Percentiles rank a stretch among this genome's conserved stretches.
Conservation (phyloP, 2,329 filamentous ascomycete genomes). For the Fusarium sp. region DNA sequence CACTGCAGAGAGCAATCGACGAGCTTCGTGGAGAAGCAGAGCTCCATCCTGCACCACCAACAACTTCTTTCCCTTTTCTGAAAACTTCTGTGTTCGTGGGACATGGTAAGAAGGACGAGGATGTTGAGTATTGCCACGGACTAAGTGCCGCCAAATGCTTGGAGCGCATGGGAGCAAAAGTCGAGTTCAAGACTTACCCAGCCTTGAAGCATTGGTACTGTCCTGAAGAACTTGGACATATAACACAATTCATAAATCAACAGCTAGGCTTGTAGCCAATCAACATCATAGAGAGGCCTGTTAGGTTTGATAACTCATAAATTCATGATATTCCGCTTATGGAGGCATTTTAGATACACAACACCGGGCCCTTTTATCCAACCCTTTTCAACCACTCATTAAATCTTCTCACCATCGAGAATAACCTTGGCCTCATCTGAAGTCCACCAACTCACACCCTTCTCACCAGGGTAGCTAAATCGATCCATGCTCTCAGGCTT, state of each 20-base stretch:
- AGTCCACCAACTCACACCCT: conserved; percentile 86
- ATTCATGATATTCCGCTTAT: conserved; percentile 22
- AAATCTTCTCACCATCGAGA: conserved; percentile 69
- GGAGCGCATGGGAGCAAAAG: conserved; percentile 45
- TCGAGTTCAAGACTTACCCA: conserved; percentile 51
- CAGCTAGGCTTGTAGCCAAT: neutral
- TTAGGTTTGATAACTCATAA: conserved; percentile 16
- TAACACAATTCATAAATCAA: conserved; percentile 45
- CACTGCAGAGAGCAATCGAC: conserved; percentile 34
- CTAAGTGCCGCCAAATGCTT: conserved; percentile 48
- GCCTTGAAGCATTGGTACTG: conserved; percentile 58
- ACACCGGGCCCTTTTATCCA: neutral
- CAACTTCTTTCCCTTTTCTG: conserved; percentile 22
- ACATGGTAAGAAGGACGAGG: conserved; percentile 54
- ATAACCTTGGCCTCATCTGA: conserved; percentile 81
- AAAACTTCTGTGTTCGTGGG: conserved; percentile 56
- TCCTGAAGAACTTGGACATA: conserved; percentile 50
- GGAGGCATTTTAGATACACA: conserved; percentile 10
- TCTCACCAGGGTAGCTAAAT: conserved; percentile 79
- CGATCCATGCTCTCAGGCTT: conserved; percentile 85
- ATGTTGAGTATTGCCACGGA: conserved; percentile 51
- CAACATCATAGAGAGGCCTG: neutral
- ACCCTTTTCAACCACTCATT: conserved; percentile 26
- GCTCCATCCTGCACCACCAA: conserved; percentile 7
- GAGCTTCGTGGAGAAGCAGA: conserved; percentile 44